These are phyloP conservation scores for Leptodontidium sp. DNA, from an alignment of 2,329 filamentous ascomycete species.

Conservation along the genomic window DNA sequence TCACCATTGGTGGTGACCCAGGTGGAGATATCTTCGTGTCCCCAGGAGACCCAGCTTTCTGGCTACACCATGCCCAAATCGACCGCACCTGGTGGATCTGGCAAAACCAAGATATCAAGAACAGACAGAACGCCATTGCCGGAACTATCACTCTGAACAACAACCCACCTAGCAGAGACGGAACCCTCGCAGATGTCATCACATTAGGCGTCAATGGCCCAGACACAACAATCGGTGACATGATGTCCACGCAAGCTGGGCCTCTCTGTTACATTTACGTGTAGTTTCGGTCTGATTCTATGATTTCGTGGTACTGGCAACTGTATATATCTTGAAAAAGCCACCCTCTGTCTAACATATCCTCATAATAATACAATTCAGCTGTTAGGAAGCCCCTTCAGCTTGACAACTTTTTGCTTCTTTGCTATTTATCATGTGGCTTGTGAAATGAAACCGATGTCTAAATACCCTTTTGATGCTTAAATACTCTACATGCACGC, in stretches of 20 bases:
- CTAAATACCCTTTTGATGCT: background rate
- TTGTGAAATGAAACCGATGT: background rate
- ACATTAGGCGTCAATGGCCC: slow-evolving; percentile 42
- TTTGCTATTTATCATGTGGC: no score
- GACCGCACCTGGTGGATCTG: slow-evolving; percentile 59
- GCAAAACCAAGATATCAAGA: slow-evolving; percentile 55
- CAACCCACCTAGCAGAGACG: slow-evolving; percentile 51
- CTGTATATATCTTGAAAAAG: slow-evolving; percentile 23
- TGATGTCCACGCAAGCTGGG: slow-evolving; percentile 53
- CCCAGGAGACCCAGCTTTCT: slow-evolving; percentile 56
- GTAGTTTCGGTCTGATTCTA: background rate
- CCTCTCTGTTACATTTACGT: slow-evolving; percentile 57
- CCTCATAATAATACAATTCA: background rate
- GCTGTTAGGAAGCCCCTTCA: background rate
- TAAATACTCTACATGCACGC: background rate
- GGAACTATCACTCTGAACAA: slow-evolving; percentile 55
- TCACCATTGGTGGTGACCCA: slow-evolving; percentile 55
- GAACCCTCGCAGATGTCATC: slow-evolving; percentile 52
- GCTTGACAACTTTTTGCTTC: background rate
- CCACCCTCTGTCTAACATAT: background rate
- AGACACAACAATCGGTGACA: slow-evolving; percentile 46
- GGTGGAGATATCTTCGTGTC: slow-evolving; percentile 55
- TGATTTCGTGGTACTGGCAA: background rate
- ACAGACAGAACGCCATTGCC: slow-evolving; percentile 41
- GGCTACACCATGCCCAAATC: slow-evolving; percentile 55